phyloP scores from a whole-genome alignment of 2,329 filamentous ascomycete genomes.

The Aspergillus niger region DNA sequence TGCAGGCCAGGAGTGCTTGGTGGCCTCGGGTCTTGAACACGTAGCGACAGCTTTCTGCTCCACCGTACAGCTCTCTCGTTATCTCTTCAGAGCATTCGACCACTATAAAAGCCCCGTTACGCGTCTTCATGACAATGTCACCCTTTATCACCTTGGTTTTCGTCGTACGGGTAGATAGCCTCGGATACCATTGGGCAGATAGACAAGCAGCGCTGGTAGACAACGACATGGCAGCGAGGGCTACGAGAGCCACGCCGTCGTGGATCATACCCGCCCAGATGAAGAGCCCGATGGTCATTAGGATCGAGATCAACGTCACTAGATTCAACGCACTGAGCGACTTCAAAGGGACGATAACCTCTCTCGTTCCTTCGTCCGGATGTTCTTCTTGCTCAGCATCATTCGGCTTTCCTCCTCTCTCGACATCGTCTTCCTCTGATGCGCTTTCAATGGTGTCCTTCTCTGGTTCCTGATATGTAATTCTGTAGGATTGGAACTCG shows the following conservation, averaged over 20 bases:
- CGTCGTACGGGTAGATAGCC: constrained; percentile 55
- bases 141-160: constrained; percentile 54
- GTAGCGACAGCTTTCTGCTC: constrained; percentile 63
- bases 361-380: background rate
- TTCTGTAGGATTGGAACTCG: constrained; percentile 14
- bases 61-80: constrained; percentile 62
- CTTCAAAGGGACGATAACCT: constrained; percentile 21
- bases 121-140: constrained; percentile 64
- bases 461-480: background rate
- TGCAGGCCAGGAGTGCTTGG: constrained; percentile 57
- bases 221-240: constrained; percentile 55
- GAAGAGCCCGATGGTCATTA: constrained; percentile 31
- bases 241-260: constrained; percentile 57
- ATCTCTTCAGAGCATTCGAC: constrained; percentile 62
- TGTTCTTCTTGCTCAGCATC: background rate
- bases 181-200: constrained; percentile 61
- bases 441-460: background rate
- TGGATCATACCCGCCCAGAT: constrained; percentile 35
- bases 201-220: constrained; percentile 59
- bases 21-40: constrained; percentile 51
- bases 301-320: constrained; percentile 55
- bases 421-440: background rate
- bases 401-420: background rate
- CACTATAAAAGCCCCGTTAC: constrained; percentile 61
- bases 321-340: constrained; percentile 58